Evolutionary conservation across 352 stramenopile genomes (phyloP).

Genomic region (Sclerospora graminicola): DNA sequence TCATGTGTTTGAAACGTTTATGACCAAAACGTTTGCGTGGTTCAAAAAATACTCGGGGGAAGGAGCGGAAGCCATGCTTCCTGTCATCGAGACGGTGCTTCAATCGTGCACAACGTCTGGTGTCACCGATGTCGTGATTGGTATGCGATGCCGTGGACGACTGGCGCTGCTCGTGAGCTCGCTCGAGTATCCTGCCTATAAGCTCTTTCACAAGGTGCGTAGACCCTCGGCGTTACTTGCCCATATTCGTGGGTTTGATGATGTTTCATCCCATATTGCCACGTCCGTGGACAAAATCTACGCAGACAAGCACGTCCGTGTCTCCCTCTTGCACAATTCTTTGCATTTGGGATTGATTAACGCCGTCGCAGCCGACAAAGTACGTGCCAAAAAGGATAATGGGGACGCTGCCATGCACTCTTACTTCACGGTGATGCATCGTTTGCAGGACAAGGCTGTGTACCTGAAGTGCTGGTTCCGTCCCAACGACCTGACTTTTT

Average conservation of each 20-base stretch:
- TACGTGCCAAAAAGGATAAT: constrained; percentile 68
- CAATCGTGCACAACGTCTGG: constrained; percentile 34
- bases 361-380: constrained; percentile 72
- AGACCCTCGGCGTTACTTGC: constrained; percentile 65
- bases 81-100: constrained; percentile 60
- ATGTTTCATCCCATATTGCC: constrained; percentile 83
- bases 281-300: constrained; percentile 63
- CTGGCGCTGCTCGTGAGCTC: constrained; percentile 66
- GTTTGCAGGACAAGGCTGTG: constrained; percentile 80
- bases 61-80: constrained; percentile 73
- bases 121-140: constrained; percentile 72
- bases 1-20: constrained; percentile 80
- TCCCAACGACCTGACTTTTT: constrained; percentile 71
- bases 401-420: constrained; percentile 32
- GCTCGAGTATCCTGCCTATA: constrained; percentile 72
- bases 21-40: constrained; percentile 76
- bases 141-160: constrained; percentile 79
- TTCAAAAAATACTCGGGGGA: constrained; percentile 86
- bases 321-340: constrained; percentile 82
- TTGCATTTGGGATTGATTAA: constrained; percentile 87
- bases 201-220: constrained; percentile 78
- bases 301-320: constrained; percentile 43
- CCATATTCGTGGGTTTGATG: constrained; percentile 51
- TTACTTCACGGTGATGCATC: constrained; percentile 83
- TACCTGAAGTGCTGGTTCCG: constrained; percentile 64